Conservation (phyloP, 331 rosid genomes). For the Stylosanthes scabra region DNA sequence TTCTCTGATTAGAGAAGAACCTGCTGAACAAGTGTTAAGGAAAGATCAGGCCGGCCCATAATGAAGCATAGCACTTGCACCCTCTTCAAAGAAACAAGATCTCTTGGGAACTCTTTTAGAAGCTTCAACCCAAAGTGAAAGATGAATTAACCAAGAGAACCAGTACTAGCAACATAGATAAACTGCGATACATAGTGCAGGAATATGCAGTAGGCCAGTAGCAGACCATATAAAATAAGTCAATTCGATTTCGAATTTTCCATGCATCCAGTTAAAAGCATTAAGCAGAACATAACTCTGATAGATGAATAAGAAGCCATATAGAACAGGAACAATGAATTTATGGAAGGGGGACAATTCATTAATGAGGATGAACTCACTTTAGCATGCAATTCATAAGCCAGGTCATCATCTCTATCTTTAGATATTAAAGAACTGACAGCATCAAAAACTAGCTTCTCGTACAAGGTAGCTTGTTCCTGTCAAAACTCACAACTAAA, state of each 20-base stretch:
- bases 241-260: slow-evolving; percentile 4
- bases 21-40: slow-evolving; percentile 60
- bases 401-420: slow-evolving; percentile 67
- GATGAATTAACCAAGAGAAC: background rate
- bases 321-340: background rate
- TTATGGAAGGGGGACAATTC: too few species aligned
- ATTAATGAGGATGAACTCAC: too few species aligned
- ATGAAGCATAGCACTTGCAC: slow-evolving; percentile 66
- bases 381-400: slow-evolving; percentile 55
- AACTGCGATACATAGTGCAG: background rate
- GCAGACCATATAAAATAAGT: background rate
- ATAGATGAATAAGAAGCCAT: background rate
- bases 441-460: slow-evolving; percentile 60
- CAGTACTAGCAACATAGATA: background rate
- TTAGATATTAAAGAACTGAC: slow-evolving; percentile 54
- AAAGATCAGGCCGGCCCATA: slow-evolving; percentile 59
- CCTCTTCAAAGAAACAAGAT: slow-evolving; percentile 65
- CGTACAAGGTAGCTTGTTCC: slow-evolving; percentile 74
- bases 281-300: background rate
- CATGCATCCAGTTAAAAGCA: too few species aligned
- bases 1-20: slow-evolving; percentile 38
- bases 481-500: slow-evolving; percentile 30
- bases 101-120: slow-evolving; percentile 66
- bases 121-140: slow-evolving; percentile 49
- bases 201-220: background rate